Evolutionary conservation across 2,329 filamentous ascomycete species (phyloP).

Genomic region (Sclerotinia glacialis): DNA sequence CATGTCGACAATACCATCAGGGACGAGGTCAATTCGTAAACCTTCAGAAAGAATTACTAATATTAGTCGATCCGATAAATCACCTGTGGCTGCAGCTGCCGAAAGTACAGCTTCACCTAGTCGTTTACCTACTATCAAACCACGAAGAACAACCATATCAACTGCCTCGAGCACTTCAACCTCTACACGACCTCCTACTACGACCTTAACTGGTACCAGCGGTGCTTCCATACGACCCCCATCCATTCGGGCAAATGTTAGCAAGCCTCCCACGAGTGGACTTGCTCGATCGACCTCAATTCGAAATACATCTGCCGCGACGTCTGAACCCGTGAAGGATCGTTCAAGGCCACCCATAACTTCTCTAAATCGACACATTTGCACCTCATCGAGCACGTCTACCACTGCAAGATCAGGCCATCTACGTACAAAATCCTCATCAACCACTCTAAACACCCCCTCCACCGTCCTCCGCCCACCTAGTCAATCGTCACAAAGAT

Average conservation of each 20-base stretch:
- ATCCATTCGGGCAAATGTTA: conserved; percentile 28
- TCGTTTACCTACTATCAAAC: conserved; percentile 36
- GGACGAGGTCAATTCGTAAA: conserved; percentile 35
- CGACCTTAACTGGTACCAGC: conserved; percentile 28
- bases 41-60: conserved; percentile 27
- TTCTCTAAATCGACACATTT: conserved; percentile 32
- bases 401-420: conserved; percentile 27
- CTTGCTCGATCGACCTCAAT: conserved; percentile 33
- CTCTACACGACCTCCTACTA: conserved; percentile 29
- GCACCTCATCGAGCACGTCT: conserved; percentile 29
- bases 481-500: conserved; percentile 22
- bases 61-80: conserved; percentile 17
- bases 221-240: conserved; percentile 35
- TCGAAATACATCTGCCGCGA: conserved; percentile 22
- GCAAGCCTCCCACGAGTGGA: conserved; percentile 28
- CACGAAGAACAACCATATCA: conserved; percentile 30
- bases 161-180: conserved; percentile 10
- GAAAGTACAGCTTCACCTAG: conserved; percentile 33
- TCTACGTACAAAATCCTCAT: conserved; percentile 35
- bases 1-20: conserved; percentile 33
- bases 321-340: conserved; percentile 22
- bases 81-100: neutral
- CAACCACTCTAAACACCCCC: conserved; percentile 28
- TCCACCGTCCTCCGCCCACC: conserved; percentile 29
- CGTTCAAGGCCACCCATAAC: conserved; percentile 25